Evolutionary conservation across 163 green algal species (phyloP).

Genomic region (Chlorella variabilis): DNA sequence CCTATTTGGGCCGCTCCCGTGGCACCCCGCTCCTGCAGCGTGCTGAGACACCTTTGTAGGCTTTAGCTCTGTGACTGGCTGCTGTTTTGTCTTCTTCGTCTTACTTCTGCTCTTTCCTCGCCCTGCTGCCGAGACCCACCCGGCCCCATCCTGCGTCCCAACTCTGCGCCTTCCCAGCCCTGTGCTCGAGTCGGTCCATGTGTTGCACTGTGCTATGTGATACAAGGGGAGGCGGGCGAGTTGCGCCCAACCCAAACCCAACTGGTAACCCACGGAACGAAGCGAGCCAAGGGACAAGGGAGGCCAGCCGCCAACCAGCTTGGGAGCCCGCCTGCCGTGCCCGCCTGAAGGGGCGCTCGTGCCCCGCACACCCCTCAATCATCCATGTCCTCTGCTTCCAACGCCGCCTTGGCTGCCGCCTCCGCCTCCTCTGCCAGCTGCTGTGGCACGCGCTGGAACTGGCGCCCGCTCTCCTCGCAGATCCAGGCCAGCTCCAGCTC

Average conservation of each 20-base stretch:
- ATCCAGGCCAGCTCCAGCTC: slow-evolving; percentile 98
- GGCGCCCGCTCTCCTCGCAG: slow-evolving; percentile 83
- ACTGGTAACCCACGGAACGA: too few species aligned
- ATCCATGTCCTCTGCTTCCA: slow-evolving; percentile 81
- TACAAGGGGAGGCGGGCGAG: neutral
- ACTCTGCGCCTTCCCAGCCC: too few species aligned
- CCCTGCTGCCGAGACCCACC: neutral
- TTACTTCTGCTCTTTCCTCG: neutral
- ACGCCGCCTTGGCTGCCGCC: slow-evolving; percentile 78
- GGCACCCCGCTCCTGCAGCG: too few species aligned
- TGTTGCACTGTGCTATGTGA: slow-evolving; percentile 1
- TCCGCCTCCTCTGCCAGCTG: slow-evolving; percentile 84
- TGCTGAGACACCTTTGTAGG: too few species aligned
- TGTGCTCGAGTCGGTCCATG: too few species aligned
- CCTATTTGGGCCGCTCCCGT: too few species aligned
- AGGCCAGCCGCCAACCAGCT: too few species aligned
- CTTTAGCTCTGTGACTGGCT: neutral
- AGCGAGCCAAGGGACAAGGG: too few species aligned
- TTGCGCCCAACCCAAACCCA: too few species aligned
- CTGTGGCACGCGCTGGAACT: slow-evolving; percentile 81
- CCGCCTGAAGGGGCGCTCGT: too few species aligned
- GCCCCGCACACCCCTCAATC: slow-evolving; percentile 5
- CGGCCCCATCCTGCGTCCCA: too few species aligned
- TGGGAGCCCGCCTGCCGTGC: too few species aligned
- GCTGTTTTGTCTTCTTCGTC: neutral